A percentile compares a stretch with the other conserved stretches of the same genome.
phyloP scores from a whole-genome alignment of 2,329 filamentous ascomycete genomes.

The Aureobasidium melanogenum region DNA sequence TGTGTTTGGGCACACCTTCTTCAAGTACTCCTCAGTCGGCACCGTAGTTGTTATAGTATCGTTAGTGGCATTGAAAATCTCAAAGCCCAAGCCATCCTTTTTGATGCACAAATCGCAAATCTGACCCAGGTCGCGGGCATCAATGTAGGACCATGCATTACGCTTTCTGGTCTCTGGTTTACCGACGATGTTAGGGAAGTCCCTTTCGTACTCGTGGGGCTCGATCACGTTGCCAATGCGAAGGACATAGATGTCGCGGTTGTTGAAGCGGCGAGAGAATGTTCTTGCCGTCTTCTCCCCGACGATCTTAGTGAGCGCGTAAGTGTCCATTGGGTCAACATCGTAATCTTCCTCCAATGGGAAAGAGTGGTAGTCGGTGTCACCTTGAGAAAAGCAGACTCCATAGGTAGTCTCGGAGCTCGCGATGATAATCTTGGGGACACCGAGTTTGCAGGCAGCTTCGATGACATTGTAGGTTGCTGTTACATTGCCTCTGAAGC shows the following conservation, averaged over 20 bases:
- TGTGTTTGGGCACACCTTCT: conserved; percentile 40
- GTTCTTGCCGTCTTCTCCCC: conserved; percentile 49
- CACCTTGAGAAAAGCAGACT: conserved; percentile 52
- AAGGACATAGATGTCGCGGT: conserved; percentile 51
- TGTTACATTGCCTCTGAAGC: conserved; percentile 47
- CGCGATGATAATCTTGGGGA: conserved; percentile 54
- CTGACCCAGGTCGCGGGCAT: conserved; percentile 52
- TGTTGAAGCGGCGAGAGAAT: conserved; percentile 47
- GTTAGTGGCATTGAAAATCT: conserved; percentile 58
- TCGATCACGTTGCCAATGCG: conserved; percentile 55
- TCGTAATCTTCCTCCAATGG: conserved; percentile 53
- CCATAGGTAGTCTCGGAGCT: conserved; percentile 53
- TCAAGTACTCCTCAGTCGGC: conserved; percentile 45
- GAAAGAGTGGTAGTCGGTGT: conserved; percentile 48
- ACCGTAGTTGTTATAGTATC: conserved; percentile 48
- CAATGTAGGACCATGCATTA: conserved; percentile 56
- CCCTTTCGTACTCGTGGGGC: conserved; percentile 49
- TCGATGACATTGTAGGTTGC: conserved; percentile 56
- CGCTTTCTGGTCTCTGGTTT: conserved; percentile 44
- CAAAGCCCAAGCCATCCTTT: conserved; percentile 50
- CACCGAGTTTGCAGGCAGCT: conserved; percentile 52
- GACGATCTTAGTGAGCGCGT: conserved; percentile 52
- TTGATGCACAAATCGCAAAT: conserved; percentile 49
- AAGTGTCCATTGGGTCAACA: conserved; percentile 52
- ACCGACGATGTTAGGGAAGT: conserved; percentile 44